These are phyloP conservation scores for Stygiomarasmius scandens DNA, from an alignment of 1,284 basidiomycete species.

Conservation along the genomic window DNA sequence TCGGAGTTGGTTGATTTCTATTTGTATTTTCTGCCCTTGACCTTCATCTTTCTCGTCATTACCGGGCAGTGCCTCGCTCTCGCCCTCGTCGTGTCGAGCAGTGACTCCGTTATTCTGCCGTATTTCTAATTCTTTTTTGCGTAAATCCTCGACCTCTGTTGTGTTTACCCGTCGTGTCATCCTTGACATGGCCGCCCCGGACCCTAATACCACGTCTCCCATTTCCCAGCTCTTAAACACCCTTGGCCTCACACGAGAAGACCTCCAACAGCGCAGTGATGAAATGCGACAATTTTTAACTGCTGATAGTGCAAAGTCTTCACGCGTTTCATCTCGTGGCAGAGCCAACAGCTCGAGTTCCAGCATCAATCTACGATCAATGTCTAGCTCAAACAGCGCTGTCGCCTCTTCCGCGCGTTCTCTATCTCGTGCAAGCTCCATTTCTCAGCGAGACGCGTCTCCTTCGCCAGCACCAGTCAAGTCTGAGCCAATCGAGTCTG, in stretches of 20 bases:
- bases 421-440: constrained; percentile 50
- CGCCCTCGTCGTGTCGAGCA: background rate
- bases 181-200: constrained; percentile 26
- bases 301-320: constrained; percentile 45
- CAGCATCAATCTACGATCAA: constrained; percentile 37
- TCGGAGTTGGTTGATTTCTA: constrained; percentile 15
- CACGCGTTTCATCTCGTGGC: constrained; percentile 45
- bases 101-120: background rate
- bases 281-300: constrained; percentile 77
- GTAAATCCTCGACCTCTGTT: background rate
- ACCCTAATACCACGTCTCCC: constrained; percentile 42
- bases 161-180: background rate
- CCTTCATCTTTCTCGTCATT: constrained; percentile 4
- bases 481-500: constrained; percentile 53
- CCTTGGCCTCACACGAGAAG: constrained; percentile 71
- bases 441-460: constrained; percentile 51
- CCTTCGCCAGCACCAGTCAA: constrained; percentile 62
- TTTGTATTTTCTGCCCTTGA: constrained; percentile 11
- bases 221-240: constrained; percentile 67
- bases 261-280: constrained; percentile 64
- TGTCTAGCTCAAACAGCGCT: constrained; percentile 37
- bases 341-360: constrained; percentile 37
- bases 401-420: constrained; percentile 41
- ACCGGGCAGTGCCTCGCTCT: background rate
- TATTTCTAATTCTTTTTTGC: constrained; percentile 1